These are phyloP conservation scores for Cystofilobasidium capitatum DNA, from an alignment of 768 basidiomycete genomes.

Conservation along the genomic window DNA sequence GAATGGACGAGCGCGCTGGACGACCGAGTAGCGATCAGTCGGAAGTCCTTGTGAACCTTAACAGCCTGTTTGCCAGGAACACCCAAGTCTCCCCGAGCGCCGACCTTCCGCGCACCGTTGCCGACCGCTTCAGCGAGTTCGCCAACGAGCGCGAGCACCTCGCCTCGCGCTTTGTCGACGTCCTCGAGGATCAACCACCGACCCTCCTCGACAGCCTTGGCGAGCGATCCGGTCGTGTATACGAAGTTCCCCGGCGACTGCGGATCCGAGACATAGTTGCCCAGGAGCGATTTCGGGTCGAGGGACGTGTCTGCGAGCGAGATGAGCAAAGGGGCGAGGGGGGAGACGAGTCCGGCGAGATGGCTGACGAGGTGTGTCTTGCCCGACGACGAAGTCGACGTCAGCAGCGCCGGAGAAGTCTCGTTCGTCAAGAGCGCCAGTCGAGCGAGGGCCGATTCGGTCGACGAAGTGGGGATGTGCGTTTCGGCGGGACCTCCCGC, in stretches of 20 bases:
- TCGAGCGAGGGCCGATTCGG: constrained; percentile 50
- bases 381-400: constrained; percentile 77
- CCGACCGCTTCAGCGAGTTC: constrained; percentile 63
- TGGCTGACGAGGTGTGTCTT: constrained; percentile 72
- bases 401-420: constrained; percentile 67
- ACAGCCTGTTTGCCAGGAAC: constrained; percentile 48
- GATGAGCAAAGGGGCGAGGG: constrained; percentile 59
- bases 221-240: constrained; percentile 89
- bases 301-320: constrained; percentile 91
- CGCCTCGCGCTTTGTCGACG: constrained; percentile 77
- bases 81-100: constrained; percentile 51
- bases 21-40: not conserved
- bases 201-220: constrained; percentile 79
- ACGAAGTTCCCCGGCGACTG: constrained; percentile 78
- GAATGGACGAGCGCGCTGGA: constrained; percentile 44
- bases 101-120: constrained; percentile 58
- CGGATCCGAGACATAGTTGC: constrained; percentile 82
- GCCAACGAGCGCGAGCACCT: constrained; percentile 78
- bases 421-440: constrained; percentile 59
- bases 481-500: not conserved
- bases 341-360: constrained; percentile 58
- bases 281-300: constrained; percentile 83
- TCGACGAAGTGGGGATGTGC: constrained; percentile 55
- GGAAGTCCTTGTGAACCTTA: constrained; percentile 6
- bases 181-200: constrained; percentile 89